phyloP scores from a whole-genome alignment of 1,284 basidiomycete genomes.

The Trametes pubescens region DNA sequence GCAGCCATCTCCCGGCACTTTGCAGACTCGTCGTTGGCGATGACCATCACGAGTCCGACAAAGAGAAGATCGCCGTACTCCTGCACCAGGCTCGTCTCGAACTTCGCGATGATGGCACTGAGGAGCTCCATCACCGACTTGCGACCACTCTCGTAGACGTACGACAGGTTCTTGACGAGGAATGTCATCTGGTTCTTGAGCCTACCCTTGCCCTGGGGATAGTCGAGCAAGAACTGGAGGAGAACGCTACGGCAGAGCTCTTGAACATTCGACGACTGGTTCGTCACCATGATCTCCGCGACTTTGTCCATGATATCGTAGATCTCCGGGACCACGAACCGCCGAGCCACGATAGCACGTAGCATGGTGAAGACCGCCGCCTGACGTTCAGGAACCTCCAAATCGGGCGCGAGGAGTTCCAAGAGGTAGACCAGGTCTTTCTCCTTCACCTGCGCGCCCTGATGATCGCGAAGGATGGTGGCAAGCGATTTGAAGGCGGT shows the following conservation, averaged over 20 bases:
- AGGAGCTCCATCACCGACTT: slow-evolving; percentile 94
- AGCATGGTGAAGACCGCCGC: slow-evolving; percentile 89
- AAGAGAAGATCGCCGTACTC: slow-evolving; percentile 94
- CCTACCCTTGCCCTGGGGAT: slow-evolving; percentile 95
- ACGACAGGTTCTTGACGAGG: slow-evolving; percentile 93
- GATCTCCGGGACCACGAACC: slow-evolving; percentile 95
- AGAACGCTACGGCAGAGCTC: slow-evolving; percentile 91
- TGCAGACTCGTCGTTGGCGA: slow-evolving; percentile 93
- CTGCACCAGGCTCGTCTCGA: slow-evolving; percentile 77
- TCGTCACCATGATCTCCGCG: slow-evolving; percentile 95
- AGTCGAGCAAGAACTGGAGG: slow-evolving; percentile 96
- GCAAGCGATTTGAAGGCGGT: slow-evolving; percentile 90
- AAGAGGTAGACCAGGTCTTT: slow-evolving; percentile 90
- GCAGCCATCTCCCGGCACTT: slow-evolving; percentile 91
- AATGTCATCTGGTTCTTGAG: slow-evolving; percentile 91
- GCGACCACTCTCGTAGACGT: slow-evolving; percentile 91
- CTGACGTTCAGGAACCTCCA: slow-evolving; percentile 95
- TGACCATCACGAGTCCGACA: slow-evolving; percentile 89
- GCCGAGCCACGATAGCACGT: slow-evolving; percentile 90
- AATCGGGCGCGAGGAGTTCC: slow-evolving; percentile 86
- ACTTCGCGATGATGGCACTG: slow-evolving; percentile 85
- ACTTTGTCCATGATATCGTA: slow-evolving; percentile 98
- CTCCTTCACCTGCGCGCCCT: slow-evolving; percentile 84
- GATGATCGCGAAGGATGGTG: slow-evolving; percentile 86
- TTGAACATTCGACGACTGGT: slow-evolving; percentile 90